phyloP scores from a whole-genome alignment of 1,139 yeast genomes.

The Debaryomycetaceae sp. region DNA sequence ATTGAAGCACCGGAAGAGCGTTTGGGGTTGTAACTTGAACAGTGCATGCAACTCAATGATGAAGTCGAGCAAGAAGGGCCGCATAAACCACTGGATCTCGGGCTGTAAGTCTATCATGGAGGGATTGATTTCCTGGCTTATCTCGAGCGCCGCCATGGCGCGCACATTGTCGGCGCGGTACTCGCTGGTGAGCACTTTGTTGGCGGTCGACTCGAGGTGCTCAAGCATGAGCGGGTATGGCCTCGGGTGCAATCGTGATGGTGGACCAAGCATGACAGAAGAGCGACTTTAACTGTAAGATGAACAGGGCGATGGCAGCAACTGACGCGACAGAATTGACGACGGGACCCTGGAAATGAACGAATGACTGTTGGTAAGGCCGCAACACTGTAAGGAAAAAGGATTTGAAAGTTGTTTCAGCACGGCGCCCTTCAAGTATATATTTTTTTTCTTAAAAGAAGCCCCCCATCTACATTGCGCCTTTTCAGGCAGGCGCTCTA shows the following conservation, averaged over 20 bases:
- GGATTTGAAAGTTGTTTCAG: no score
- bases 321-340: no score
- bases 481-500: no score
- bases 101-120: conserved; percentile 87
- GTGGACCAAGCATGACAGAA: conserved; percentile 34
- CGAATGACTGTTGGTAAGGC: no score
- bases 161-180: conserved; percentile 31
- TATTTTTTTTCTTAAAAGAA: no score
- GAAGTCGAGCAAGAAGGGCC: conserved; percentile 83
- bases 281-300: no score
- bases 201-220: conserved; percentile 42
- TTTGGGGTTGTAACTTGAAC: conserved; percentile 70
- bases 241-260: conserved; percentile 31
- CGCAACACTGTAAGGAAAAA: no score
- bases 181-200: conserved; percentile 38
- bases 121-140: conserved; percentile 42
- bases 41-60: conserved; percentile 77
- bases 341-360: no score
- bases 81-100: conserved; percentile 88
- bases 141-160: conserved; percentile 29
- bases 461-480: no score
- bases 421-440: no score
- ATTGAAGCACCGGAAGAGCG: conserved; percentile 74
- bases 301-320: no score
- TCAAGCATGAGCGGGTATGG: conserved; percentile 43